Conservation (phyloP, 768 basidiomycete species). For the Mrakia blollopis region DNA sequence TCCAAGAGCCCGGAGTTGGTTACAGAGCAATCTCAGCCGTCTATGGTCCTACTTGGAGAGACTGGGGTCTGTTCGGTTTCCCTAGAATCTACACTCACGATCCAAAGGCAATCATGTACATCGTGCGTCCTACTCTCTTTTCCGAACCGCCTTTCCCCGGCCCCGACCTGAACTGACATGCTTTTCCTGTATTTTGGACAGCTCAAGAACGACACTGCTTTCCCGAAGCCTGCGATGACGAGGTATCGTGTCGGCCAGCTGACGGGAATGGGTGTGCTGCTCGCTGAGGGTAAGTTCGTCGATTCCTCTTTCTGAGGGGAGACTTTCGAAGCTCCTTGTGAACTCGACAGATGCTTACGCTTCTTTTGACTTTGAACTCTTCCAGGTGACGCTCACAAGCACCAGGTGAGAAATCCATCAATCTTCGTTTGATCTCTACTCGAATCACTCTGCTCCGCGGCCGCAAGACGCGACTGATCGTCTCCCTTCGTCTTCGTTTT, state of each 20-base stretch:
- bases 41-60: background rate
- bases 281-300: background rate
- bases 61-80: background rate
- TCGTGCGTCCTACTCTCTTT: background rate
- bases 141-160: too few species aligned
- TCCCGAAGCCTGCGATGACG: background rate
- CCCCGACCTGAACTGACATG: background rate
- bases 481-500: background rate
- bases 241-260: background rate
- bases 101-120: background rate
- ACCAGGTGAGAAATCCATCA: background rate
- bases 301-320: background rate
- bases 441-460: background rate
- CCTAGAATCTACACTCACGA: background rate
- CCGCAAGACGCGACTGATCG: background rate
- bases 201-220: background rate
- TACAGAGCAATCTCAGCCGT: background rate
- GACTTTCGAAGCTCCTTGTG: background rate
- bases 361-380: background rate
- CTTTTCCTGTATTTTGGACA: background rate
- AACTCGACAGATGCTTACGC: too few species aligned
- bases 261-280: background rate
- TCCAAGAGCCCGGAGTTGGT: background rate
- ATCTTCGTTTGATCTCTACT: too few species aligned
- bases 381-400: background rate